Evolutionary conservation across 768 basidiomycete genomes (phyloP), one percentile per base, ranked within the genome.

Genomic region (Antrodiella citrinella): DNA sequence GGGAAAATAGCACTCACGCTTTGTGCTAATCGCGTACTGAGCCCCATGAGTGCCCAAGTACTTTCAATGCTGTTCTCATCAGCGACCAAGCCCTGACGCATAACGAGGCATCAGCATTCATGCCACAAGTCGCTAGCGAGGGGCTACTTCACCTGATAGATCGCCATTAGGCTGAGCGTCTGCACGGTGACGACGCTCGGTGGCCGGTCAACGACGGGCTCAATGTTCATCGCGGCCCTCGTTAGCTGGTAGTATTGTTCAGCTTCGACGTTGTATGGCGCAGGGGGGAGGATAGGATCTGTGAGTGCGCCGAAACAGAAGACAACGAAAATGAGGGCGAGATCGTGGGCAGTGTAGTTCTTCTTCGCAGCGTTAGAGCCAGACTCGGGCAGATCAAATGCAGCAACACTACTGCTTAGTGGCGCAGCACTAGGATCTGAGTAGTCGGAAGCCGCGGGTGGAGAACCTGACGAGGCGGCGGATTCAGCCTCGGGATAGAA

Each of bases 131-230:
- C n/a, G 42, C 7, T 11, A 22, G 42, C 42, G 18, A 5, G 7
- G 18, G 11, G 42, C n/a, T 23, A 15, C 9, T 22, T 45, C 26
- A 56, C 57, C 50, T 55, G 52, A 19, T 52, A 86, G 45, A 88
- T 85, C 1, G 74, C 83, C 71, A 88, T 78, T 49, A 86, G 60
- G 11, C 78, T 73, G 41, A 88, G 59, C 0, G 81, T 72, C 62
- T 87, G 85, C 5, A 86, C 75, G 0, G 84, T 86, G 19, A 80
- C 69, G 2, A 87, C 79, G n/a, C 78, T 78, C 0, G 86, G 84
- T 0, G 86, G 81, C 4, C 82, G 70, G 47, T 86, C 85, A 49
- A 86, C 57, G 2, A 87, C 76, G 1, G 83, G 83, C 56, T 85
- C 81, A 21, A 87, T 62, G 26, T 75, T 79, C 58, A 89, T 58